Evolutionary conservation across 2,329 filamentous ascomycete species (phyloP).

Genomic region (Phyllosticta citribraziliensis): DNA sequence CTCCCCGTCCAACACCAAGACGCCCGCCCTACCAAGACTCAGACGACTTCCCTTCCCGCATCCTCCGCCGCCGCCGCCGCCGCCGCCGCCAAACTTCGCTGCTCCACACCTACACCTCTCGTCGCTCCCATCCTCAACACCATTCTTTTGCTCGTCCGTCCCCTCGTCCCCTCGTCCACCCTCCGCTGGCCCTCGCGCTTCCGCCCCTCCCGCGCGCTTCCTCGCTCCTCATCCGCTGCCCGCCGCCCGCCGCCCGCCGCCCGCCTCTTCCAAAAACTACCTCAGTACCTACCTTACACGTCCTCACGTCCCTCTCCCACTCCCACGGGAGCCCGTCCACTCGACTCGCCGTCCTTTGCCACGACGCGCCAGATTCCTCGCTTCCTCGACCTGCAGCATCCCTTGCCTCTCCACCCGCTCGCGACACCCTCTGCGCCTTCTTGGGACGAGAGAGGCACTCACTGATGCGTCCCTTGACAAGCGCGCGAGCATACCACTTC

Average conservation of each 20-base stretch:
- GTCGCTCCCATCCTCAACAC: not conserved
- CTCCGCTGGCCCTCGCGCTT: not conserved
- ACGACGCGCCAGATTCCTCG: constrained; percentile 11
- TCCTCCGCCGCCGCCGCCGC: too few species aligned
- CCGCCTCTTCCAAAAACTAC: not conserved
- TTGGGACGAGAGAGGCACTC: constrained; percentile 14
- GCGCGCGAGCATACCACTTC: constrained; percentile 29
- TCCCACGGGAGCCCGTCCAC: not conserved
- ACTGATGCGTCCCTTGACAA: constrained; percentile 31
- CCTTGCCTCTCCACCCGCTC: constrained; percentile 18
- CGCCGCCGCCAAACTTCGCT: too few species aligned
- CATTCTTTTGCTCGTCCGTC: too few species aligned
- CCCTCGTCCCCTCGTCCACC: too few species aligned
- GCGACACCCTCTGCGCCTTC: constrained; percentile 13
- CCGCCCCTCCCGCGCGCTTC: not conserved
- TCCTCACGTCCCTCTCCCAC: not conserved
- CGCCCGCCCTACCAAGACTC: not conserved
- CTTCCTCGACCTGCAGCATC: constrained; percentile 7
- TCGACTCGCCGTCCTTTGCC: constrained; percentile 1
- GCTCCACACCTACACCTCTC: not conserved
- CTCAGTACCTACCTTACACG: not conserved
- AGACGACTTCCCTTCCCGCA: too few species aligned
- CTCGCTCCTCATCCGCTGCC: too few species aligned
- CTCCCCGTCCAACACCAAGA: not conserved
- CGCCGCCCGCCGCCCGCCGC: too few species aligned